Base-by-base conservation (phyloP, 2,329 filamentous ascomycete species). In the Cytospora leucostoma region DNA sequence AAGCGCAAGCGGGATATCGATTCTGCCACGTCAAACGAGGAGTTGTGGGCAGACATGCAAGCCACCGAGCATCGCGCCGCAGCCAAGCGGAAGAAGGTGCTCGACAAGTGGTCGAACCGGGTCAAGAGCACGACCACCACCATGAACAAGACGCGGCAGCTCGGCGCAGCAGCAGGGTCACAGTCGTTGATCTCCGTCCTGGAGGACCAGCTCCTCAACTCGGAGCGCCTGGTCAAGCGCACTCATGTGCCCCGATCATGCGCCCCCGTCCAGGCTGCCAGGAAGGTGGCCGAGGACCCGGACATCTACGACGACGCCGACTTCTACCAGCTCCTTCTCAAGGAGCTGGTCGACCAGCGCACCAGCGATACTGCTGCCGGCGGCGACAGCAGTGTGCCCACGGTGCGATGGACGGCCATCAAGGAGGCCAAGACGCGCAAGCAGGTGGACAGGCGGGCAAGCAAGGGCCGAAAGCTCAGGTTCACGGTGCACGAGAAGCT, bases 401-500 rank as follows among this genome's bases (percentile, higher is more conserved):
- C 82, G 5, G 80, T 87, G 34, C 82, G 86, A 68, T 88, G 88
- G 79, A 86, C 88, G 19, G 87, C 90, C 40, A 83, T 87, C 47
- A 86, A 90, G 72, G 90, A 93, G 71, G 88, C 88, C 61, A 96
- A 94, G 80, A 84, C 89, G 64, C 90, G 90, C 77, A 90, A 91
- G 73, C 85, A 88, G 35, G 91, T 98, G 5, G 95, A 99, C 74
- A 93, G 93, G 21, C 95, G 93, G 74, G 95, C 95, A 0, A 96
- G 92, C 74, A 98, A 98, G 77, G 95, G 95, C 7, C 83, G 95
- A 56, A 97, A 97, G 79, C 85, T 99, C 83, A 84, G 92, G 47
- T 99, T 94, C 77, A 95, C 91, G 17, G 92, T 97, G 53, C 93
- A 98, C 73, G 94, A 98, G 79, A 98, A 98, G 80, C 77, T 99